Evolutionary conservation across 139 green algal genomes (phyloP), one percentile per base, ranked within the genome.

Genomic region (Pseudopediastrum boryanum): DNA sequence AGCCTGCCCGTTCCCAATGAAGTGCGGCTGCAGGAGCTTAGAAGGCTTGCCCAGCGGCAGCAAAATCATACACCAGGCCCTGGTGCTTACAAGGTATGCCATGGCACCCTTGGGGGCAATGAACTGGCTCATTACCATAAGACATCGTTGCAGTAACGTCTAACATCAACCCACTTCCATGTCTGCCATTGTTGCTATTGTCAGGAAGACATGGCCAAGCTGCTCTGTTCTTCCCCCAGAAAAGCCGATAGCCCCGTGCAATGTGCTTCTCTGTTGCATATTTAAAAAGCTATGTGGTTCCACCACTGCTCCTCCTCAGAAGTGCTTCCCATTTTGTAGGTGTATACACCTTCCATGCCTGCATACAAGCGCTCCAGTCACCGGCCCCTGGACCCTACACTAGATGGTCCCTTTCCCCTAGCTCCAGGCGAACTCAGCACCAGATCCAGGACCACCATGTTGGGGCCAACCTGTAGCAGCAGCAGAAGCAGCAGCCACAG

Each of bases 341-440:
- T 65, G 19, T n/a, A 21, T 58, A 58, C 19, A n/a, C 48, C 21
- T 21, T 58, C 19, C 48, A 58, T n/a, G 19, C 16, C 48, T 21
- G 19, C 21, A 21, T 21, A 58, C 21, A 58, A 58, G 19, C 19
- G 16, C 19, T 21, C 21, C 19, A 16, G 19, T 27, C 29, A 43
- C 43, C 41, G 66, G 2, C 66, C 66, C 23, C 41, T 61, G 4
- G 9, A 29, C 25, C n/a, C 9, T n/a, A n/a, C 48, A 43, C 66
- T 74, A 4, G 66, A 74, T 46, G 66, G 66, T 19, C 66, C 66
- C 7, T 74, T 74, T 43, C 66, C 25, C 25, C 25, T 74, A 43
- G 21, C 6, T 5, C 64, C 64, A 5, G 64, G 39, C 36, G 27
- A 74, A 43, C 9, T 6, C 66, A 74, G 42, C 66, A 27, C 16